Evolutionary conservation across 2,329 filamentous ascomycete genomes (phyloP), one percentile per base, ranked within the genome.

Genomic region (Leptographium galeiforme): DNA sequence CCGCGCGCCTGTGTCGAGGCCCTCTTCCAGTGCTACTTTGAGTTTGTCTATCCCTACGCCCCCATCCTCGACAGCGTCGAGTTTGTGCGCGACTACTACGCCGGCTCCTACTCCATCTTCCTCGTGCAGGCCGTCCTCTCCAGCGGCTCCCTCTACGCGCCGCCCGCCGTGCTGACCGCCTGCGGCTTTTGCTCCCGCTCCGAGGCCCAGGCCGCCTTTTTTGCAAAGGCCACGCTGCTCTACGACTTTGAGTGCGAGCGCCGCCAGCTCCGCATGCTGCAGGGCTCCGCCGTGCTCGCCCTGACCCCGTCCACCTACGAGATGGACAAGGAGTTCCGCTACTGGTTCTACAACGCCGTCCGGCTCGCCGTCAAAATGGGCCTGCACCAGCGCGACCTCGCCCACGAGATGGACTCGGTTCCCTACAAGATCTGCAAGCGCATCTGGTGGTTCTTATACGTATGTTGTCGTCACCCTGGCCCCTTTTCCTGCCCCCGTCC

Each of bases 261-360:
- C 12, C 19, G 36, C 14, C 19, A 30, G 16, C 30, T 54, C 25
- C 48, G 41, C 19, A 40, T 41, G 52, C 48, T 54, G 14, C 52
- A 54, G 43, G 52, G 52, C 6, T 54, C 52, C 5, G 10, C 34
- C 2, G 34, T 54, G 12, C 38, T 54, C 10, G 16, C 14, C 14
- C 16, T 25, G 2, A 41, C 36, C 1, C 14, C 34, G 7, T 30
- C 11, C 8, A 13, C 19, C 12, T 25, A 40, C 18, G 18, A 25
- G 4, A 39, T 7, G 6, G 52, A 54, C 48, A 47, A 48, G 41
- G 52, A 51, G 19, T 54, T 54, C 32, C 41, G 48, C 14, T 54
- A 51, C 18, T 54, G 52, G 52, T 51, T 54, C n/a, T 13, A 16
- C 16, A 54, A 54, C 19, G 41, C 52, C 16, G 34, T 54, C 25